A percentile compares a stretch with the other conserved stretches of the same genome.
Conservation (phyloP, 2,329 filamentous ascomycete species). For the Helotiales sp. region DNA sequence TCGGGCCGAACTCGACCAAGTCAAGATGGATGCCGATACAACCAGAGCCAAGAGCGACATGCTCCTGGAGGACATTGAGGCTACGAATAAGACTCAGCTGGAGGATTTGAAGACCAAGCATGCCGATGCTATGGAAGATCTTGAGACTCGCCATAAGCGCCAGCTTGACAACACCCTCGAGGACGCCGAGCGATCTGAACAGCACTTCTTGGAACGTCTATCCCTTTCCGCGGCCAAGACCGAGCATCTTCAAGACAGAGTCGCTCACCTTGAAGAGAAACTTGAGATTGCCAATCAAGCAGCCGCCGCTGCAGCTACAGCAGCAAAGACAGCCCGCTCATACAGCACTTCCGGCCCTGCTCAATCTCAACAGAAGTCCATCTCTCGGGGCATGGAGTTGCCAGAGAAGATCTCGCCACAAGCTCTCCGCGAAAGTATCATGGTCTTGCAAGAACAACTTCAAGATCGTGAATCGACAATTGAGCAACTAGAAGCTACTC, state of each 20-base stretch:
- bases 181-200: constrained; percentile 78
- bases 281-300: constrained; percentile 85
- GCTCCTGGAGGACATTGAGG: constrained; percentile 77
- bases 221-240: constrained; percentile 81
- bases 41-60: constrained; percentile 80
- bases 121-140: constrained; percentile 70
- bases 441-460: constrained; percentile 93
- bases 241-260: constrained; percentile 81
- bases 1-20: constrained; percentile 73
- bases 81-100: constrained; percentile 60
- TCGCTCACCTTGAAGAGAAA: constrained; percentile 84
- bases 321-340: constrained; percentile 35
- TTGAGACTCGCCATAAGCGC: constrained; percentile 73
- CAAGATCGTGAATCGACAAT: constrained; percentile 91
- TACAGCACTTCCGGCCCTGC: constrained; percentile 14
- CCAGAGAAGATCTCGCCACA: constrained; percentile 92
- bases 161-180: constrained; percentile 73
- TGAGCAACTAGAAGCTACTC: constrained; percentile 76
- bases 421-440: constrained; percentile 91
- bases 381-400: constrained; percentile 47
- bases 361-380: constrained; percentile 31
- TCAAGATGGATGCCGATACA: constrained; percentile 77
- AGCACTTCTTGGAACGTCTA: constrained; percentile 78
- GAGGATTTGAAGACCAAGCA: constrained; percentile 56
- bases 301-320: constrained; percentile 52